phyloP scores from a whole-genome alignment of 2,329 filamentous ascomycete genomes.

The Fonsecaea nubica region DNA sequence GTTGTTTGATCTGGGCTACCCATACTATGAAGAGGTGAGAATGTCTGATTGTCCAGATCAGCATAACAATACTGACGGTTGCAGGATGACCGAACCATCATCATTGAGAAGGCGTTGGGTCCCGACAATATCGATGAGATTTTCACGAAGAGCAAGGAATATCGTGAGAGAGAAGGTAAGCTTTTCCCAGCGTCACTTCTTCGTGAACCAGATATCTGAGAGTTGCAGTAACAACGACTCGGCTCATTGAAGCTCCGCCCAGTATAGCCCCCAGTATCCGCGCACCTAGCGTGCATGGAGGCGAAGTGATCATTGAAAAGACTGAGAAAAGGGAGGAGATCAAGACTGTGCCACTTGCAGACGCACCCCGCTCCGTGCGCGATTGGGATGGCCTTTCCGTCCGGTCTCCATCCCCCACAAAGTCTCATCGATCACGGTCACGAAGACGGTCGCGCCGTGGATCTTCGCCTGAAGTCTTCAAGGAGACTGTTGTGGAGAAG shows the following conservation, averaged over 20 bases:
- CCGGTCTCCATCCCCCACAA: conserved; percentile 36
- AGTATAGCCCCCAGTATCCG: conserved; percentile 26
- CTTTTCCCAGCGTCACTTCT: neutral
- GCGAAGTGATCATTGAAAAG: conserved; percentile 37
- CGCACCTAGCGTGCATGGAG: conserved; percentile 51
- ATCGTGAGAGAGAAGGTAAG: conserved; percentile 52
- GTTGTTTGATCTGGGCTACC: conserved; percentile 83
- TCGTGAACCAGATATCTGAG: conserved; percentile 15
- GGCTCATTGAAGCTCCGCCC: conserved; percentile 43
- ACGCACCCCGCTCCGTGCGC: conserved; percentile 44
- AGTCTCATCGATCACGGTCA: conserved; percentile 44
- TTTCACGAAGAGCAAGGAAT: conserved; percentile 80
- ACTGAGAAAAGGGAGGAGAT: conserved; percentile 33
- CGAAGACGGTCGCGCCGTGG: conserved; percentile 35
- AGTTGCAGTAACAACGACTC: conserved; percentile 38
- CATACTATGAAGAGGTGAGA: conserved; percentile 81
- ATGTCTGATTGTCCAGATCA: neutral
- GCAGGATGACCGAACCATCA: conserved; percentile 74
- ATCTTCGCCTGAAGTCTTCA: conserved; percentile 36
- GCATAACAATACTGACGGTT: conserved; percentile 40
- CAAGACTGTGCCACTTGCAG: conserved; percentile 38
- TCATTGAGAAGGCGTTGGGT: conserved; percentile 82
- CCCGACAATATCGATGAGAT: conserved; percentile 92
- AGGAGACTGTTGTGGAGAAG: conserved; percentile 39
- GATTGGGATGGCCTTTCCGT: conserved; percentile 44